Base-by-base conservation (phyloP, 192 early-diverging fungal genomes). In the Chytriomyces hyalinus region DNA sequence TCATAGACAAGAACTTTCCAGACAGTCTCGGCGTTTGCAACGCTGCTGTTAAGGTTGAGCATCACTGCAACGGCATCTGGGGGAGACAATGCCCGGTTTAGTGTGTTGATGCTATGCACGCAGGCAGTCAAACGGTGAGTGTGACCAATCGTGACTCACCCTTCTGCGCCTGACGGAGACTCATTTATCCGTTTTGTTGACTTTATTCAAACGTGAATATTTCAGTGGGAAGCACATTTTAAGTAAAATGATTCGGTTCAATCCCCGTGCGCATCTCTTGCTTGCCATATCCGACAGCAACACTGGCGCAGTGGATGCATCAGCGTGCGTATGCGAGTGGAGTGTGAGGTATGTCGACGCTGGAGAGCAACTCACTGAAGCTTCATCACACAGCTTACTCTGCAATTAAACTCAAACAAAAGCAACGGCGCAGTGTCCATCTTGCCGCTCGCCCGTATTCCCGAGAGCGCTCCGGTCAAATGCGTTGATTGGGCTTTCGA, bases 1-100 rank as follows among this genome's bases (percentile, higher is more conserved):
- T 99, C 98, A 84, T 98, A 96, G 45, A 99, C 87, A 50, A 99
- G 82, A 6, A 98, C 96, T 75, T 98, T 99, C 98, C 98, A 99
- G 67, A 97, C 92, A 1, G 93, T 89, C 49, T 93, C 89, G 17
- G 69, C 6, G 11, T 57, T n/a, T 10, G 62, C 80, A 49, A 65
- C 67, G 22, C 20, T 48, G 75, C 76, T 81, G 85, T 97, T 97
- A 70, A 96, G 85, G 82, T 94, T 93, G 61, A 97, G 91, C 94
- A 97, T 94, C 20, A 90, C 81, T 9, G 89, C 68, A 49, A 97
- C 88, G 48, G 93, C 92, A 72, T 89, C 95, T 96, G 67, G 0
- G 17, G 67, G 13, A 17, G 6, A n/a, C 15, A 50, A 4, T 22
- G 20, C 67, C 15, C 3, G 1, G 49, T 17, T 13, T 4, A 43